Evolutionary conservation across 2,329 filamentous ascomycete genomes (phyloP).

Genomic region (Hypoxylon sp.): DNA sequence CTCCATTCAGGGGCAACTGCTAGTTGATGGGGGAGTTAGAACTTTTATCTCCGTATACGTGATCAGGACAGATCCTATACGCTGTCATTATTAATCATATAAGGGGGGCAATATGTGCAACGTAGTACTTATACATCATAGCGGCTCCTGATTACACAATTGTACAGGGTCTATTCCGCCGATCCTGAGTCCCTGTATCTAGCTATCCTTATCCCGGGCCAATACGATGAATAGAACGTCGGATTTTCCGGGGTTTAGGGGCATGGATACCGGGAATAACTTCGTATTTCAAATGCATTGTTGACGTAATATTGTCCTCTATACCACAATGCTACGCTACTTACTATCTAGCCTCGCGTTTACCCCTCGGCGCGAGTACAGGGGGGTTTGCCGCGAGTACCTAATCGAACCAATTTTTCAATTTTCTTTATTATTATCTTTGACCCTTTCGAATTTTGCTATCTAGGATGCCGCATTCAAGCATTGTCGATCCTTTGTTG

Average conservation of each 20-base stretch:
- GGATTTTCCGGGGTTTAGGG: constrained; percentile 10
- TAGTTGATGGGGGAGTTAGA: not conserved
- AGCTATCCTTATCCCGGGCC: not conserved
- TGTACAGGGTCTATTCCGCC: constrained; percentile 16
- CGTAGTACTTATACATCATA: constrained; percentile 14
- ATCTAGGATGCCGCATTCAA: constrained; percentile 9
- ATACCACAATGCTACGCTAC: constrained; percentile 31
- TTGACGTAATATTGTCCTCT: constrained; percentile 33
- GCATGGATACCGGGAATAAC: constrained; percentile 20
- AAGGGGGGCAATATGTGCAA: not conserved
- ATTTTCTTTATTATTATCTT: constrained; percentile 30
- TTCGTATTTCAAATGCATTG: constrained; percentile 12
- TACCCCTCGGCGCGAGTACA: constrained; percentile 31
- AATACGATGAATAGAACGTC: constrained; percentile 19
- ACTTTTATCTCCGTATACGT: constrained; percentile 10
- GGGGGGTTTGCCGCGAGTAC: not conserved
- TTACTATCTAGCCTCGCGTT: constrained; percentile 28
- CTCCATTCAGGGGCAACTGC: not conserved
- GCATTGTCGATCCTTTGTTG: not conserved
- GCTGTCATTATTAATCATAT: constrained; percentile 5
- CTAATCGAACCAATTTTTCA: not conserved
- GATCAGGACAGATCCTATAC: not conserved
- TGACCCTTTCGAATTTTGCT: not conserved
- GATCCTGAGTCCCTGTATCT: constrained; percentile 9
- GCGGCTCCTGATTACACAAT: constrained; percentile 17